Percentiles rank a stretch among this genome's conserved stretches.
phyloP scores from a whole-genome alignment of 176 grass and related monocot species.

The Carex kokanica region DNA sequence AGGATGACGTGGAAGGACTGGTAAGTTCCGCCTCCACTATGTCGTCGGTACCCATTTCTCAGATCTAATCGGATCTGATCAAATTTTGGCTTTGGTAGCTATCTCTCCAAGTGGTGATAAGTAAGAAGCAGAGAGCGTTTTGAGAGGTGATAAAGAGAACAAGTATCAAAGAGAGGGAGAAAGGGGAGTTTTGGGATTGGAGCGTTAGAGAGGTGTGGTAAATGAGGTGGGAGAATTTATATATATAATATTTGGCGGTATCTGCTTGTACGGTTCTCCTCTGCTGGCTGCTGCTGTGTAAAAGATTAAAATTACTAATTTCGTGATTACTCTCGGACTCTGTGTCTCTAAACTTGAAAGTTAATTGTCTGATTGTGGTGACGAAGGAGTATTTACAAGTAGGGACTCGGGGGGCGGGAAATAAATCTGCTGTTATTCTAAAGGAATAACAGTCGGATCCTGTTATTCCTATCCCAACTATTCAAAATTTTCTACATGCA shows the following conservation, averaged over 20 bases:
- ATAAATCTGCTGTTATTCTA: too few relatives aligned
- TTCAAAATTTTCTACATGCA: too few relatives aligned
- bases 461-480: too few relatives aligned
- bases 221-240: neutral
- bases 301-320: neutral
- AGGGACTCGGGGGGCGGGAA: neutral
- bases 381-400: neutral
- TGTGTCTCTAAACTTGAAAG: neutral
- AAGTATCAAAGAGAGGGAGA: too few relatives aligned
- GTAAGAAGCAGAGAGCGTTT: neutral
- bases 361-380: neutral
- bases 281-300: too few relatives aligned
- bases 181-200: neutral
- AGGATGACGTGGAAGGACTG: neutral
- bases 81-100: neutral
- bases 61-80: slow-evolving; percentile 20
- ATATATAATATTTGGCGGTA: slow-evolving; percentile 29
- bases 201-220: slow-evolving; percentile 22
- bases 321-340: neutral
- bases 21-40: slow-evolving; percentile 35
- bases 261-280: neutral
- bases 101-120: neutral
- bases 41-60: slow-evolving; percentile 35
- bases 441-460: too few relatives aligned
- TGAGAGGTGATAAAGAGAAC: neutral